These are phyloP conservation scores for Mycena amicta DNA, from an alignment of 768 basidiomycete species.

Conservation along the genomic window DNA sequence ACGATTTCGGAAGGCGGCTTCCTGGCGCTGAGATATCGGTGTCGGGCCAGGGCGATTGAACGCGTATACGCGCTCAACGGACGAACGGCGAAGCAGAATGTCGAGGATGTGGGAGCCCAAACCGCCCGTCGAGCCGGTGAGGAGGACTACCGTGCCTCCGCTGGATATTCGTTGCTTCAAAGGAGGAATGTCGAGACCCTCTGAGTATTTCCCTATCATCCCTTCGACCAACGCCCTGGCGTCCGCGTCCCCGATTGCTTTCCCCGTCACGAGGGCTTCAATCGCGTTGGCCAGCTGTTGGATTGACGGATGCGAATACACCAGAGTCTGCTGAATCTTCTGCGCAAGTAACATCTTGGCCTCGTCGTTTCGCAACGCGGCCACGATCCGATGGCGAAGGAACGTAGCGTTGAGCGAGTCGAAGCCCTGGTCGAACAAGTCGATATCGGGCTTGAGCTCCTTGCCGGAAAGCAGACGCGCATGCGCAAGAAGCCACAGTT, in stretches of 20 bases:
- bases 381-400: constrained; percentile 39
- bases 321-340: constrained; percentile 36
- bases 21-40: constrained; percentile 28
- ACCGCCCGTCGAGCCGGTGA: constrained; percentile 46
- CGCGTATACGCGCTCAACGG: constrained; percentile 35
- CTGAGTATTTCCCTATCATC: constrained; percentile 39
- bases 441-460: constrained; percentile 14
- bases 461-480: constrained; percentile 18
- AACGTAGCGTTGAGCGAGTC: constrained; percentile 43
- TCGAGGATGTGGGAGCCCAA: constrained; percentile 40
- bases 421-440: constrained; percentile 39
- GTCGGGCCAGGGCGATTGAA: constrained; percentile 29
- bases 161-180: neutral
- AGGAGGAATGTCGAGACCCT: constrained; percentile 19
- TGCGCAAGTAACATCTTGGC: constrained; percentile 11
- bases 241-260: neutral
- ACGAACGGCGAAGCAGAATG: constrained; percentile 24
- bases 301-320: constrained; percentile 47
- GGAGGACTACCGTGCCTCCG: constrained; percentile 30
- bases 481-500: constrained; percentile 26
- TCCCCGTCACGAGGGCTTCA: constrained; percentile 12
- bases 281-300: constrained; percentile 33
- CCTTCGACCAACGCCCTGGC: constrained; percentile 28
- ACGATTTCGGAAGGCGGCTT: constrained; percentile 30
- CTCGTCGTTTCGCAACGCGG: constrained; percentile 28